These are phyloP conservation scores for Ceratocystis harringtonii DNA, from an alignment of 2,329 filamentous ascomycete species.

Conservation along the genomic window DNA sequence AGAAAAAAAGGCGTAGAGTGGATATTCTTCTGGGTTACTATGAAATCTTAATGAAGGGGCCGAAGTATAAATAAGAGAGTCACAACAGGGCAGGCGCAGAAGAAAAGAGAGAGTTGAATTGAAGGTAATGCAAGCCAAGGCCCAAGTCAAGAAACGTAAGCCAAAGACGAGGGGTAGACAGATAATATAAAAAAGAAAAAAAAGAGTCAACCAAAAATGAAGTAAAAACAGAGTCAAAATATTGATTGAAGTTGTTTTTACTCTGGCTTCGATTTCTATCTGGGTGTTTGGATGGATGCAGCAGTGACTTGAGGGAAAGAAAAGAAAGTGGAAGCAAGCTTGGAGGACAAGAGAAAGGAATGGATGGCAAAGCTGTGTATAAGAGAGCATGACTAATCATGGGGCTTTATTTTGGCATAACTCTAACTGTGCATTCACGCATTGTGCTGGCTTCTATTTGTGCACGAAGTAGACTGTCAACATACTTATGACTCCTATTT, in stretches of 20 bases:
- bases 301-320: not conserved
- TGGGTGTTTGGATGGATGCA: not conserved
- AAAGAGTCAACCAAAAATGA: not conserved
- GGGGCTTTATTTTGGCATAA: too few relatives aligned
- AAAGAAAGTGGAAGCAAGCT: not conserved
- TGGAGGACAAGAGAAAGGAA: not conserved
- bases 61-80: conserved; percentile 1
- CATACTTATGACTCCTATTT: not conserved
- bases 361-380: not conserved
- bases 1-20: too few relatives aligned
- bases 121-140: too few relatives aligned
- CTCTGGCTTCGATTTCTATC: not conserved
- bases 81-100: not conserved
- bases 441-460: too few relatives aligned
- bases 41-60: not conserved
- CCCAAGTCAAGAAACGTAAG: too few relatives aligned
- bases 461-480: too few relatives aligned
- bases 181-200: conserved; percentile 2
- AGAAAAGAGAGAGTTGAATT: not conserved
- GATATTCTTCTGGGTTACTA: too few relatives aligned
- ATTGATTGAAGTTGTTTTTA: not conserved
- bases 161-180: not conserved
- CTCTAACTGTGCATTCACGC: not conserved
- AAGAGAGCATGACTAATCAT: too few relatives aligned
- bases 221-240: not conserved